These are phyloP conservation scores for Cyclotella choctawhatcheeana DNA, from an alignment of 108 stramenopile genomes.

Conservation along the genomic window DNA sequence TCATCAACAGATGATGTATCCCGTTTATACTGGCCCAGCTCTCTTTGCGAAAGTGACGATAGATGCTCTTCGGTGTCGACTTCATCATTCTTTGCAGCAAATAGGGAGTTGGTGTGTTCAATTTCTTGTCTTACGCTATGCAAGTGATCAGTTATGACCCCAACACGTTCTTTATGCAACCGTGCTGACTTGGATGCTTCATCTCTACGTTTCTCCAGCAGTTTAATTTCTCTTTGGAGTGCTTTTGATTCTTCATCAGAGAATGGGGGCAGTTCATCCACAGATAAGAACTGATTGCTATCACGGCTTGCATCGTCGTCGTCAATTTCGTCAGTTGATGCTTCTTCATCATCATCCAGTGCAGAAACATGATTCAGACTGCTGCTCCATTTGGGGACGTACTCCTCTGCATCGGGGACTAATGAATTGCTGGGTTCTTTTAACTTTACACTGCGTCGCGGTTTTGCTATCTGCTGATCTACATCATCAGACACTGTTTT, in stretches of 20 bases:
- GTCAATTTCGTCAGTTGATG: constrained; percentile 5
- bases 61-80: constrained; percentile 81
- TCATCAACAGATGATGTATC: constrained; percentile 41
- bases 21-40: constrained; percentile 56
- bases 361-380: constrained; percentile 10
- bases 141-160: constrained; percentile 84
- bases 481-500: background rate
- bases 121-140: constrained; percentile 85
- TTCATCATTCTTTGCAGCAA: constrained; percentile 79
- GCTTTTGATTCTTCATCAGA: constrained; percentile 49
- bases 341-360: constrained; percentile 6
- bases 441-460: background rate
- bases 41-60: constrained; percentile 62
- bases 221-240: constrained; percentile 45
- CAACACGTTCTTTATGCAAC: constrained; percentile 64
- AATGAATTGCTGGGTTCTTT: background rate
- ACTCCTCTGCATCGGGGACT: constrained; percentile 12
- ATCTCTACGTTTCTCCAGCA: constrained; percentile 40
- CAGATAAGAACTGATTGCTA: constrained; percentile 8
- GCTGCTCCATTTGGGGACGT: constrained; percentile 30
- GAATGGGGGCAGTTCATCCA: constrained; percentile 42
- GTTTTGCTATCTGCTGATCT: background rate
- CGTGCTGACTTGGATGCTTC: constrained; percentile 28
- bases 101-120: constrained; percentile 75
- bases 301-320: background rate